A percentile compares a stretch with the other conserved stretches of the same genome.
These are phyloP conservation scores for Erysiphe neolycopersici DNA, from an alignment of 2,329 filamentous ascomycete genomes.

Conservation along the genomic window DNA sequence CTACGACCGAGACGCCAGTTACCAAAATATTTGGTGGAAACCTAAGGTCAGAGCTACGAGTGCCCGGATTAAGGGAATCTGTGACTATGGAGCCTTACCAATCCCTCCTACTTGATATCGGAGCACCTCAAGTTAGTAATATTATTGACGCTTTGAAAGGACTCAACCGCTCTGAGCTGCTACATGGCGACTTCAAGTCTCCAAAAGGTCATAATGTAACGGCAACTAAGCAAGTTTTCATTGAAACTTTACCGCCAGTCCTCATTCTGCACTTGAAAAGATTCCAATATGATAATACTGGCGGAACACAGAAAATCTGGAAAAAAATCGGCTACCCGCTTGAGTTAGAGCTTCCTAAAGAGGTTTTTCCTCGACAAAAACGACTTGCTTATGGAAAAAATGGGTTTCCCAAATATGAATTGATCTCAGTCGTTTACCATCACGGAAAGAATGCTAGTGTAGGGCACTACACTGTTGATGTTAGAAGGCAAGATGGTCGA, in stretches of 20 bases:
- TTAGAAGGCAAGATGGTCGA: conserved; percentile 73
- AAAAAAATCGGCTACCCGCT: conserved; percentile 92
- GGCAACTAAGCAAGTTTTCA: conserved; percentile 83
- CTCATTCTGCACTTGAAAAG: conserved; percentile 89
- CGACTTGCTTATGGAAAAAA: conserved; percentile 36
- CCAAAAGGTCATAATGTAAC: conserved; percentile 48
- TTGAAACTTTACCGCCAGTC: conserved; percentile 72
- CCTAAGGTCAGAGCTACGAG: conserved; percentile 65
- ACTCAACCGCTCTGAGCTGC: conserved; percentile 55
- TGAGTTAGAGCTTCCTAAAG: conserved; percentile 76
- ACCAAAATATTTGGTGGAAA: conserved; percentile 89
- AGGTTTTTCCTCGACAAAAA: conserved; percentile 57
- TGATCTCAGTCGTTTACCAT: conserved; percentile 85
- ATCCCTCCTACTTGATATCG: conserved; percentile 83
- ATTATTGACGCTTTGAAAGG: conserved; percentile 77
- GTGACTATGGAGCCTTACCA: conserved; percentile 87
- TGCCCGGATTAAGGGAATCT: conserved; percentile 67
- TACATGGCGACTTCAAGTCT: conserved; percentile 65
- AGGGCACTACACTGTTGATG: conserved; percentile 95
- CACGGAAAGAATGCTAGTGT: conserved; percentile 91
- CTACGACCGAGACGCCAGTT: conserved; percentile 54
- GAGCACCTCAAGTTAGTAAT: conserved; percentile 59
- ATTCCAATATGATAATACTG: conserved; percentile 78
- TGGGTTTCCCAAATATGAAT: conserved; percentile 53
- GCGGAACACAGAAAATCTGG: conserved; percentile 90